Percentiles rank a stretch among this genome's conserved stretches.
These are phyloP conservation scores for Fusarium pseudoanthophilum DNA, from an alignment of 2,329 filamentous ascomycete species.

Conservation along the genomic window DNA sequence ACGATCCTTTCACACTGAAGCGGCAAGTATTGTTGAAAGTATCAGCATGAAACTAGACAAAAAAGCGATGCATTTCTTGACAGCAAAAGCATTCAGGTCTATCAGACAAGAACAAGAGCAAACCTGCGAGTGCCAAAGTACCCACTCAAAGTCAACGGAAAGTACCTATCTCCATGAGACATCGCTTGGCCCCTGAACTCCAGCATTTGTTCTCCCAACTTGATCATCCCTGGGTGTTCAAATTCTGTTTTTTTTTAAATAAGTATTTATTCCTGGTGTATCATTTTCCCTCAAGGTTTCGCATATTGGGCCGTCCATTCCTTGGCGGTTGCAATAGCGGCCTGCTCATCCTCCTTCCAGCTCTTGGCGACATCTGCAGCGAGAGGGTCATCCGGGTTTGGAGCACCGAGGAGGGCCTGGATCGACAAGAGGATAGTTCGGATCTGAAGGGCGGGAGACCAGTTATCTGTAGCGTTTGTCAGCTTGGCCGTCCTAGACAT, in stretches of 20 bases:
- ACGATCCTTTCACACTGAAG: background rate
- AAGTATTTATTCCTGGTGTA: constrained; percentile 3
- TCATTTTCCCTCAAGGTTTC: constrained; percentile 53
- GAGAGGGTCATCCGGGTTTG: constrained; percentile 97
- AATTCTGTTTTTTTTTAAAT: constrained; percentile 3
- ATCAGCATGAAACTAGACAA: constrained; percentile 8
- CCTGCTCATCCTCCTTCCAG: constrained; percentile 96
- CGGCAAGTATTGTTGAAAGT: background rate
- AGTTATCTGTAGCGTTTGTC: constrained; percentile 77
- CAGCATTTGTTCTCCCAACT: constrained; percentile 23
- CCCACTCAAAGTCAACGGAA: constrained; percentile 28
- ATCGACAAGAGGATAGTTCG: constrained; percentile 98
- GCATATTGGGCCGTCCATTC: constrained; percentile 93
- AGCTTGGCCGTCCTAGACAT: constrained; percentile 3
- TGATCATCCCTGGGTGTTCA: constrained; percentile 4
- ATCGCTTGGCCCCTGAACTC: constrained; percentile 34
- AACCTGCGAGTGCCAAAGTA: constrained; percentile 29
- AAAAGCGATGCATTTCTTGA: constrained; percentile 11
- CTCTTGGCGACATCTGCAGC: constrained; percentile 97
- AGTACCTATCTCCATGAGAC: constrained; percentile 24
- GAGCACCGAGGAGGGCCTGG: constrained; percentile 93
- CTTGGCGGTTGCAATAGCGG: constrained; percentile 89
- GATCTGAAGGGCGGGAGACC: constrained; percentile 97
- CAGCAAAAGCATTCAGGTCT: constrained; percentile 25
- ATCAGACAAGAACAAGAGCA: constrained; percentile 27